Evolutionary conservation across 768 basidiomycete genomes (phyloP).

Genomic region (Boletus barrowsii): DNA sequence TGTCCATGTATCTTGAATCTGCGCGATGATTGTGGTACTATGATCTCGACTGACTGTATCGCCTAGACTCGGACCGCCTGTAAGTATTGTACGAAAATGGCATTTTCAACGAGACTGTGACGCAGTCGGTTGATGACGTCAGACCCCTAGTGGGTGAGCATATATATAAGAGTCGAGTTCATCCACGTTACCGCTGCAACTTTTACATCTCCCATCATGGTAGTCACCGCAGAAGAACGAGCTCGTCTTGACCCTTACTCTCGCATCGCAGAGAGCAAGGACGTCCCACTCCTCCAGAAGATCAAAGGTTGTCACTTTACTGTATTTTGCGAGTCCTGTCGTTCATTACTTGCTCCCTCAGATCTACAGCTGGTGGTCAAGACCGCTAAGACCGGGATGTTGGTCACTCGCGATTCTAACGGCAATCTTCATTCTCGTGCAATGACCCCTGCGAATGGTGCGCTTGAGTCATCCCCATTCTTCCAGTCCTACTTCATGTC

Average conservation of each 20-base stretch:
- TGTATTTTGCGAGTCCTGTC: not conserved
- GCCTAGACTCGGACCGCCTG: slow-evolving; percentile 6
- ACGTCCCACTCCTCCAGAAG: slow-evolving; percentile 60
- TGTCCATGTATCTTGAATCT: not conserved
- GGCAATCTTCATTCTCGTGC: slow-evolving; percentile 77
- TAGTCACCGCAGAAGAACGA: slow-evolving; percentile 22
- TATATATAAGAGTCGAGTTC: slow-evolving; percentile 12
- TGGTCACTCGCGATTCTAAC: slow-evolving; percentile 66
- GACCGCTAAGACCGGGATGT: slow-evolving; percentile 65
- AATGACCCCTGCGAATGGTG: slow-evolving; percentile 73
- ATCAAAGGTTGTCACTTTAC: slow-evolving; percentile 44
- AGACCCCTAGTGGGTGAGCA: slow-evolving; percentile 1
- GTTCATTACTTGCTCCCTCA: slow-evolving; percentile 19
- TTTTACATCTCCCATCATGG: slow-evolving; percentile 13
- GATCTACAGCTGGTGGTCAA: slow-evolving; percentile 66
- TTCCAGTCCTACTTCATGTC: not conserved
- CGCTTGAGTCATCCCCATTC: slow-evolving; percentile 15
- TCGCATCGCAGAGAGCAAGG: slow-evolving; percentile 56
- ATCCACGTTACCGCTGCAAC: not conserved
- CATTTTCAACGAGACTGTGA: not conserved
- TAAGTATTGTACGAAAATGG: slow-evolving; percentile 7
- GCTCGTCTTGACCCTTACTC: slow-evolving; percentile 70
- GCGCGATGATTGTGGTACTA: not conserved
- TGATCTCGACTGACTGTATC: slow-evolving; percentile 7
- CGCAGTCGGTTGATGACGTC: slow-evolving; percentile 15